phyloP scores from a whole-genome alignment of 2,329 filamentous ascomycete species.

The Mycogone perniciosa region DNA sequence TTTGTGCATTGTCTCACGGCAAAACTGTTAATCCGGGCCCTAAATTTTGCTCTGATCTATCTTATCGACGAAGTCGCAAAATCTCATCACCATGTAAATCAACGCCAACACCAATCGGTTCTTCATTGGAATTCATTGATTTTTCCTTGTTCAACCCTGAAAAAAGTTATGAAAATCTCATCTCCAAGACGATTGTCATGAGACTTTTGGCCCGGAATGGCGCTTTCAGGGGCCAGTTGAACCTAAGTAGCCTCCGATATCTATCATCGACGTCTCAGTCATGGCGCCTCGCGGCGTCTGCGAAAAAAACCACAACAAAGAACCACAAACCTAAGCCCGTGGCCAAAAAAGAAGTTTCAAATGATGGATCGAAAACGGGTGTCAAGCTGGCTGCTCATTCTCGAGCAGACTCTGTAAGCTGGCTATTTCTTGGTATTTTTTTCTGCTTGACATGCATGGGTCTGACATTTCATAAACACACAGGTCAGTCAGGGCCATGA shows the following conservation, averaged over 20 bases:
- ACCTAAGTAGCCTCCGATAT: slow-evolving; percentile 16
- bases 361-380: neutral
- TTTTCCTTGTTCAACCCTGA: neutral
- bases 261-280: slow-evolving; percentile 21
- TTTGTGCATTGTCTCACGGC: slow-evolving; percentile 1
- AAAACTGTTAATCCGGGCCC: slow-evolving; percentile 8
- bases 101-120: neutral
- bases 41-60: neutral
- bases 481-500: slow-evolving; percentile 30
- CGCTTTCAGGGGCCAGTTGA: slow-evolving; percentile 19
- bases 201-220: slow-evolving; percentile 23
- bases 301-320: neutral
- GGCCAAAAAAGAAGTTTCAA: neutral
- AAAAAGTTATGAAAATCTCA: slow-evolving; percentile 7
- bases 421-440: neutral
- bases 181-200: slow-evolving; percentile 20
- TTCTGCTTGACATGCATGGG: neutral
- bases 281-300: neutral
- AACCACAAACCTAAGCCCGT: neutral
- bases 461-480: neutral
- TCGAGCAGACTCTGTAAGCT: slow-evolving; percentile 23
- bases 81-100: too few relatives aligned
- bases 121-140: neutral
- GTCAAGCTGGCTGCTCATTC: slow-evolving; percentile 13
- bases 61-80: too few relatives aligned